Percentiles rank a stretch among this genome's conserved stretches.
Conservation (phyloP, 2,329 filamentous ascomycete species). For the Pseudocercospora fuligena region DNA sequence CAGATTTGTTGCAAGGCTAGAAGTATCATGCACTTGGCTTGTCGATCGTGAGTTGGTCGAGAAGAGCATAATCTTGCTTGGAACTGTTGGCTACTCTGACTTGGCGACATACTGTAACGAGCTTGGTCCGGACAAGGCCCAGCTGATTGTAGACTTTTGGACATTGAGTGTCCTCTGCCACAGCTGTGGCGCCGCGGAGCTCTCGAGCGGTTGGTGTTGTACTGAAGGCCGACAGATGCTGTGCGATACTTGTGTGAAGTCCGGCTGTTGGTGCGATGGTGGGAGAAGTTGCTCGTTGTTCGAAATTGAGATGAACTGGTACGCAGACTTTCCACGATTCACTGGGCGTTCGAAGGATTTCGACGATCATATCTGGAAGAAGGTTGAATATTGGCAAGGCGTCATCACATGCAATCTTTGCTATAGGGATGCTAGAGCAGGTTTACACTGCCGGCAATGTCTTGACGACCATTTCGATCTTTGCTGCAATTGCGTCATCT, state of each 20-base stretch:
- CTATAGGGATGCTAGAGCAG: not conserved
- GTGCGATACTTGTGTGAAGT: not conserved
- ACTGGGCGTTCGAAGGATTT: not conserved
- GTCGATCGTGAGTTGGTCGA: not conserved
- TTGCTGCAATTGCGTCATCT: not conserved
- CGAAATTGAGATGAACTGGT: not conserved
- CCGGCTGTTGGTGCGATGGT: not conserved
- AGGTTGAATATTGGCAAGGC: not conserved
- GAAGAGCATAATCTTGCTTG: not conserved
- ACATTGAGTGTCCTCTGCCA: not conserved
- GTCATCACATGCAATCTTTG: not conserved
- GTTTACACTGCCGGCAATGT: not conserved
- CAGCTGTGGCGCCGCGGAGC: not conserved
- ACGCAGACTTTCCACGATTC: not conserved
- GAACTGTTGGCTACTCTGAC: not conserved
- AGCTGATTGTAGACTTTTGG: not conserved
- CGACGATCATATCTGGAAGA: not conserved
- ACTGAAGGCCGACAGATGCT: not conserved
- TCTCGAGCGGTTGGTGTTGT: not conserved
- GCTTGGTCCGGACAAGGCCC: not conserved
- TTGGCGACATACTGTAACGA: not conserved
- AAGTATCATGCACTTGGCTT: not conserved
- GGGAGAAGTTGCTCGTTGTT: not conserved
- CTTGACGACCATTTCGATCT: not conserved
- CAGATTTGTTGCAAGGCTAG: not conserved